Percentiles rank a stretch among this genome's conserved stretches.
Conservation (phyloP, 345 rosid species). For the Aquilaria malaccensis region DNA sequence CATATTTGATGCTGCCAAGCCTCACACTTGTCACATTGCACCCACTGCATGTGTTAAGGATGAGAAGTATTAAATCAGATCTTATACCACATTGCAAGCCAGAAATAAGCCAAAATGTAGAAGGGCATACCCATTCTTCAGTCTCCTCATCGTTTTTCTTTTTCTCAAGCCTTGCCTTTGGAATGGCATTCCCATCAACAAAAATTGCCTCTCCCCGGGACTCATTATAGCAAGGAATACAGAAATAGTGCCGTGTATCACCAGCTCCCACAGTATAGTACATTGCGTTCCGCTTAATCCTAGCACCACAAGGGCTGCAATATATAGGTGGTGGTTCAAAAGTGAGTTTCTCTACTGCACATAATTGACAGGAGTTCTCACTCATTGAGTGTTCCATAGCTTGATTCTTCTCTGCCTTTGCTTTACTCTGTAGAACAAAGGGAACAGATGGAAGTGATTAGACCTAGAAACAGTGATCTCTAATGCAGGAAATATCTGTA, state of each 20-base stretch:
- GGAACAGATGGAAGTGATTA: conserved; percentile 3
- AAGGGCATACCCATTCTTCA: conserved; percentile 84
- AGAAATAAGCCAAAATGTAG: conserved; percentile 8
- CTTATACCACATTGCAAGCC: conserved; percentile 12
- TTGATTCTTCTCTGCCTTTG: conserved; percentile 94
- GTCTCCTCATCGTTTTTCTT: conserved; percentile 98
- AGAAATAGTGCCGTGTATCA: conserved; percentile 85
- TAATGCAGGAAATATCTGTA: no score
- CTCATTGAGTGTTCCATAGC: conserved; percentile 97
- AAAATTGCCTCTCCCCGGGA: conserved; percentile 78
- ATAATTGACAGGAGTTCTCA: conserved; percentile 96
- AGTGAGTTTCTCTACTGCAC: conserved; percentile 98
- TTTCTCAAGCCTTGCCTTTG: conserved; percentile 83
- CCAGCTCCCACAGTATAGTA: conserved; percentile 87
- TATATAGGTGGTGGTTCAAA: conserved; percentile 99
- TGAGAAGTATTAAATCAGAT: conserved; percentile 12
- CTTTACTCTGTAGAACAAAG: conserved; percentile 64
- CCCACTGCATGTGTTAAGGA: conserved; percentile 68
- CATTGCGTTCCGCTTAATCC: conserved; percentile 97
- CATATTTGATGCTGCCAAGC: conserved; percentile 99
- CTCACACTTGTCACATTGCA: conserved; percentile 99
- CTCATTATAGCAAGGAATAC: conserved; percentile 94
- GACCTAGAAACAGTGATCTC: no score
- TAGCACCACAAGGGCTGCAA: conserved; percentile 93
- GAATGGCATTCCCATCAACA: conserved; percentile 63